These are phyloP conservation scores for Globisporangium splendens DNA, from an alignment of 352 stramenopile species.

Conservation along the genomic window DNA sequence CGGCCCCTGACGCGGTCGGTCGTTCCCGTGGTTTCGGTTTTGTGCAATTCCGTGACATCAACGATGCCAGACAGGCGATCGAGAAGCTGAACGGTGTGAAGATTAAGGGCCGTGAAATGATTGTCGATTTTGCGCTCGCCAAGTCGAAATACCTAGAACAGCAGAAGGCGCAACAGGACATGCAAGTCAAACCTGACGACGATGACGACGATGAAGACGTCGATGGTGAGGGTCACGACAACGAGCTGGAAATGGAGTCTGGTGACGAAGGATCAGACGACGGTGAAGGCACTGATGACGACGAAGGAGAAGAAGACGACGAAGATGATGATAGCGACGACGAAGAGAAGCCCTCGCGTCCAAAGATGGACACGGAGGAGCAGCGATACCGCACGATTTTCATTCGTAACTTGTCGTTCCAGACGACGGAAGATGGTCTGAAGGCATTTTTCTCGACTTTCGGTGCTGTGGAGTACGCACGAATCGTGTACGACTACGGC, in stretches of 20 bases:
- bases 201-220: constrained; percentile 42
- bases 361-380: constrained; percentile 65
- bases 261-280: constrained; percentile 39
- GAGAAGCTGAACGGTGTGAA: constrained; percentile 74
- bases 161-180: constrained; percentile 42
- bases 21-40: constrained; percentile 82
- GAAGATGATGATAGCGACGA: constrained; percentile 31
- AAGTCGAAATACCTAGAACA: constrained; percentile 79
- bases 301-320: constrained; percentile 19
- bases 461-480: constrained; percentile 74
- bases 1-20: constrained; percentile 33
- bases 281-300: constrained; percentile 15
- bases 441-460: constrained; percentile 74
- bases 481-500: constrained; percentile 76
- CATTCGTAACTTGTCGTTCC: constrained; percentile 83
- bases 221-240: constrained; percentile 32
- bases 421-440: constrained; percentile 68
- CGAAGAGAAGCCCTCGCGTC: constrained; percentile 13
- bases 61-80: constrained; percentile 58
- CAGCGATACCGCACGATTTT: constrained; percentile 81
- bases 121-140: constrained; percentile 81
- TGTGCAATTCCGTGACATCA: constrained; percentile 71
- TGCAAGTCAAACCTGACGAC: constrained; percentile 18
- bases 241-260: constrained; percentile 49
- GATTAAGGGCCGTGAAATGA: constrained; percentile 80